phyloP scores from a whole-genome alignment of 1,284 basidiomycete genomes.

The Somion occarium region DNA sequence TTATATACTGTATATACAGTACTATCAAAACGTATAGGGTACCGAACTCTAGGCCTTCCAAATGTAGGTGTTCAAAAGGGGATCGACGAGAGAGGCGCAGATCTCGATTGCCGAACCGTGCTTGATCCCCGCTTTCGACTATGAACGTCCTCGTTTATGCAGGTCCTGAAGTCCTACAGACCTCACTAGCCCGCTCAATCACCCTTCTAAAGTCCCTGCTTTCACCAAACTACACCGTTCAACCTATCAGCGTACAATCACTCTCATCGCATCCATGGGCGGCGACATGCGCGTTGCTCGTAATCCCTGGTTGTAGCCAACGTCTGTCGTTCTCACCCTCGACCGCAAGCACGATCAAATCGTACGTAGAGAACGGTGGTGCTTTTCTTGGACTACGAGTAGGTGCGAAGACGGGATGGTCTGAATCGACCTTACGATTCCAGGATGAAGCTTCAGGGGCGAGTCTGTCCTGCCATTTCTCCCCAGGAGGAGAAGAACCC shows the following conservation, averaged over 20 bases:
- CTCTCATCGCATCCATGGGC: constrained; percentile 75
- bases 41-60: no score
- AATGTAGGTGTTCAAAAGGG: no score
- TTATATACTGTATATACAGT: no score
- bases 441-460: constrained; percentile 13
- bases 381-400: constrained; percentile 25
- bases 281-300: constrained; percentile 68
- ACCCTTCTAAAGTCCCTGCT: constrained; percentile 56
- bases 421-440: constrained; percentile 15
- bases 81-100: no score
- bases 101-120: no score
- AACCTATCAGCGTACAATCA: constrained; percentile 52
- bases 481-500: constrained; percentile 1
- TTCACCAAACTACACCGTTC: constrained; percentile 74
- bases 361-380: constrained; percentile 70
- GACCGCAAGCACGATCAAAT: constrained; percentile 45
- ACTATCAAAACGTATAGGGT: no score
- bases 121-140: not conserved
- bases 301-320: constrained; percentile 62
- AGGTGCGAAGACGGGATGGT: constrained; percentile 6
- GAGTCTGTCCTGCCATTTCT: constrained; percentile 10
- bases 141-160: constrained; percentile 84
- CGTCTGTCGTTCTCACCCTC: constrained; percentile 47
- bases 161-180: constrained; percentile 60
- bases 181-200: constrained; percentile 54